Conservation (phyloP, 495 filamentous ascomycete species). For the Aspergillus incahuasiensis region DNA sequence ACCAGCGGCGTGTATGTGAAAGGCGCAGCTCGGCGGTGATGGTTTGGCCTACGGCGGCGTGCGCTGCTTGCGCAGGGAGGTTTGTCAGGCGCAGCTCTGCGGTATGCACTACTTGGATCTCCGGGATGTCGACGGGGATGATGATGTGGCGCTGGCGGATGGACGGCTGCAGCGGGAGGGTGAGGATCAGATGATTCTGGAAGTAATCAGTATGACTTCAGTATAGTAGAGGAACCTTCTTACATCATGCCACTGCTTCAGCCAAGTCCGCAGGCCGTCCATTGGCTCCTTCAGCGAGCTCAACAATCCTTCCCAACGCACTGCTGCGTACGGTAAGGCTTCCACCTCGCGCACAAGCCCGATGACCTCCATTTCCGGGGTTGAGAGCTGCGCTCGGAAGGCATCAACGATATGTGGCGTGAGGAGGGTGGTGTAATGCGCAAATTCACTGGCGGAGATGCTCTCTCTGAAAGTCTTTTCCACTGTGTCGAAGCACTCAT, state of each 20-base stretch:
- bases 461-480: conserved; percentile 38
- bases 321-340: conserved; percentile 33
- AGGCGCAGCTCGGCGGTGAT: conserved; percentile 68
- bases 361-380: conserved; percentile 53
- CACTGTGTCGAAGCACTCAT: conserved; percentile 47
- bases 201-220: conserved; percentile 7
- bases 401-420: conserved; percentile 47
- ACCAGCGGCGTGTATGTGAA: conserved; percentile 76
- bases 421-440: conserved; percentile 43
- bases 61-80: conserved; percentile 27
- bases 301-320: conserved; percentile 41
- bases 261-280: conserved; percentile 37
- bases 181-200: conserved; percentile 33
- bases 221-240: conserved; percentile 14
- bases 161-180: conserved; percentile 29
- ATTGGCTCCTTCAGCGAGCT: conserved; percentile 35
- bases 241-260: conserved; percentile 46
- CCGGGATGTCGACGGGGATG: conserved; percentile 76
- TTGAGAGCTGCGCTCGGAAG: conserved; percentile 48
- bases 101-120: conserved; percentile 77
- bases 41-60: conserved; percentile 61
- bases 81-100: conserved; percentile 61
- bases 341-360: conserved; percentile 43
- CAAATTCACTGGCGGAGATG: conserved; percentile 41
- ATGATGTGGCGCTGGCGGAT: conserved; percentile 41